phyloP scores from a whole-genome alignment of 305 asterid species.

The Andrographis paniculata region DNA sequence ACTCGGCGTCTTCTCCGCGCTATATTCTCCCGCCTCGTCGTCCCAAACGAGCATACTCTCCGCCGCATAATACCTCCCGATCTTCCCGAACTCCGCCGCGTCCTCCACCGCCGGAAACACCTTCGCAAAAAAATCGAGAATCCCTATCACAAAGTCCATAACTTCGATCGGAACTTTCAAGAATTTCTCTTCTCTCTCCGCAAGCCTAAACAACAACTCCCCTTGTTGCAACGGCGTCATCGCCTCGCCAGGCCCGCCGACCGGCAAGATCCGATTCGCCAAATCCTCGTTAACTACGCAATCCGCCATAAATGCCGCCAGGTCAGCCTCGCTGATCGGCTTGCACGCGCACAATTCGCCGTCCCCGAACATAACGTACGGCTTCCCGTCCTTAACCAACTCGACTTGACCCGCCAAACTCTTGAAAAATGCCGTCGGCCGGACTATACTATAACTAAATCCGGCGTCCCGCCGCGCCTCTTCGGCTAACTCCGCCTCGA shows the following conservation, averaged over 20 bases:
- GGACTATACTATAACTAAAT: slow-evolving; percentile 71
- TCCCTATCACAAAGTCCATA: slow-evolving; percentile 82
- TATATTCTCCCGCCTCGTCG: slow-evolving; percentile 57
- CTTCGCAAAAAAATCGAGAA: slow-evolving; percentile 72
- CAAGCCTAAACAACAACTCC: slow-evolving; percentile 68
- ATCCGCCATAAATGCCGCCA: slow-evolving; percentile 71
- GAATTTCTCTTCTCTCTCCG: slow-evolving; percentile 67
- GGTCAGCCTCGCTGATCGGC: slow-evolving; percentile 80
- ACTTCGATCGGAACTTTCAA: slow-evolving; percentile 76
- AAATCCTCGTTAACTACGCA: slow-evolving; percentile 54
- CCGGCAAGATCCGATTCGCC: slow-evolving; percentile 54
- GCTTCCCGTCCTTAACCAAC: slow-evolving; percentile 87
- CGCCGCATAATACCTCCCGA: slow-evolving; percentile 94
- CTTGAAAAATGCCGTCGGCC: slow-evolving; percentile 98
- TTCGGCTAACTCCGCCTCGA: slow-evolving; percentile 57
- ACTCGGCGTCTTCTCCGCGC: slow-evolving; percentile 74
- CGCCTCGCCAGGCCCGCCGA: slow-evolving; percentile 90
- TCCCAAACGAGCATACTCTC: slow-evolving; percentile 88
- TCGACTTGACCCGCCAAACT: slow-evolving; percentile 95
- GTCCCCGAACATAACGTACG: slow-evolving; percentile 96
- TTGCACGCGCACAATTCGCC: slow-evolving; percentile 89
- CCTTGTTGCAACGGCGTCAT: slow-evolving; percentile 94
- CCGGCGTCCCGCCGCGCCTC: slow-evolving; percentile 41
- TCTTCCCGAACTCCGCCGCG: slow-evolving; percentile 91
- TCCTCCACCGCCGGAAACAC: slow-evolving; percentile 77